Conservation (phyloP, 1,139 yeast species). For the Taphrina pruni region DNA sequence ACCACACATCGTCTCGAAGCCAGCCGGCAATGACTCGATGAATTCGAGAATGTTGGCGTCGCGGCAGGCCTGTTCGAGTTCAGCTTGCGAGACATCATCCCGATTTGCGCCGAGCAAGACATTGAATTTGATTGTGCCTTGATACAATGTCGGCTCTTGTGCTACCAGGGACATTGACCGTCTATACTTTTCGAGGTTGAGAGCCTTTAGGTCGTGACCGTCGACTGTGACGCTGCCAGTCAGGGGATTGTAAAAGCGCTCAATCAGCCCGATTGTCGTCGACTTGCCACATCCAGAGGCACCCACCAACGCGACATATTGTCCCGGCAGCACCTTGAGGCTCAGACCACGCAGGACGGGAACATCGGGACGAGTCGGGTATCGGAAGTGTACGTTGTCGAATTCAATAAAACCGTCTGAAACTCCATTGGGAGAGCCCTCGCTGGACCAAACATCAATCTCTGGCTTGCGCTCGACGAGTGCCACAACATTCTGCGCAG, state of each 20-base stretch:
- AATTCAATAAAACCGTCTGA: constrained; percentile 58
- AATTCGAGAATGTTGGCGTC: constrained; percentile 84
- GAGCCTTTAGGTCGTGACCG: constrained; percentile 72
- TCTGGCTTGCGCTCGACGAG: constrained; percentile 57
- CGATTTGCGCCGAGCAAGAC: constrained; percentile 69
- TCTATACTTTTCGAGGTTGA: constrained; percentile 74
- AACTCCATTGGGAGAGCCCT: constrained; percentile 49
- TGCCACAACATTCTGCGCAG: constrained; percentile 59
- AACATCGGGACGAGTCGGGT: constrained; percentile 82
- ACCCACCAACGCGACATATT: constrained; percentile 91
- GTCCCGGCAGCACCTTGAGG: constrained; percentile 73
- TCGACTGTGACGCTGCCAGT: constrained; percentile 71
- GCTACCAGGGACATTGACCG: constrained; percentile 76
- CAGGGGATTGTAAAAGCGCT: constrained; percentile 78
- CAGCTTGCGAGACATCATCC: constrained; percentile 63
- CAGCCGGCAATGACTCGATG: constrained; percentile 76
- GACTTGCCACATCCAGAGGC: constrained; percentile 96
- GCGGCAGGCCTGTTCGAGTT: constrained; percentile 69
- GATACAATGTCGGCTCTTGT: constrained; percentile 85
- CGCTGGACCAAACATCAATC: constrained; percentile 58
- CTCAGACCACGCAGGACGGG: constrained; percentile 72
- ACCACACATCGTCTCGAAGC: constrained; percentile 81
- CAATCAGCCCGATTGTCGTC: constrained; percentile 80
- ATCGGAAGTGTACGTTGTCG: constrained; percentile 69
- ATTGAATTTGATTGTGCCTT: constrained; percentile 85